These are phyloP conservation scores for Hebeloma cylindrosporum DNA, from an alignment of 768 basidiomycete genomes.

Conservation along the genomic window DNA sequence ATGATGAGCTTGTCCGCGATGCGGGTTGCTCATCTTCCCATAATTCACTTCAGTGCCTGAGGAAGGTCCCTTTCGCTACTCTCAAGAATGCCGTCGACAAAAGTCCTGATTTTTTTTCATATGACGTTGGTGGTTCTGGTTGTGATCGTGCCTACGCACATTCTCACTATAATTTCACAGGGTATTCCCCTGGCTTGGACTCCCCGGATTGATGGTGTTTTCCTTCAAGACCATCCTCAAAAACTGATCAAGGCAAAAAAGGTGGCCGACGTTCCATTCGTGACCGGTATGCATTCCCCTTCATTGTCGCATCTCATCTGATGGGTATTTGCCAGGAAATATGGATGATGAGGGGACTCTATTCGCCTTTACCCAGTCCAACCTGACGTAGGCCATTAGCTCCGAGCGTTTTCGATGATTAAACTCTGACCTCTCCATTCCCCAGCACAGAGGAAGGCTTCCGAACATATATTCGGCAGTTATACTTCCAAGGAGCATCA, in stretches of 20 bases:
- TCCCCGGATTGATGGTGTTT: constrained; percentile 47
- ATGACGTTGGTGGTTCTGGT: too few relatives aligned
- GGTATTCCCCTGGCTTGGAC: constrained; percentile 46
- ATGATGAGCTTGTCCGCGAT: constrained; percentile 1
- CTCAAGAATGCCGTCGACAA: constrained; percentile 1
- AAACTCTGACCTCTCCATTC: background rate
- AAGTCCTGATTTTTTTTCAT: background rate
- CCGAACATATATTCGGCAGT: constrained; percentile 14
- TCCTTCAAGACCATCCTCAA: constrained; percentile 43
- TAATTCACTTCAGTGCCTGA: background rate
- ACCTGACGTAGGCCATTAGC: constrained; percentile 42
- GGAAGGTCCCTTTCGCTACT: background rate
- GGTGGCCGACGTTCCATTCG: constrained; percentile 47
- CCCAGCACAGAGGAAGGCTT: constrained; percentile 22
- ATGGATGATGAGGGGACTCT: constrained; percentile 46
- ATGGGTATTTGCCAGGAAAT: constrained; percentile 31
- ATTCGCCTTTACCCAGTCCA: constrained; percentile 42
- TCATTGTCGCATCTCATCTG: background rate
- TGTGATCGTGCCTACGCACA: too few relatives aligned
- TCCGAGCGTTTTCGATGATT: background rate
- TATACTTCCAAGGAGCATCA: constrained; percentile 20
- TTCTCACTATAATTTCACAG: too few relatives aligned
- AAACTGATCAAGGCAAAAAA: constrained; percentile 38
- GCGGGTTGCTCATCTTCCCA: background rate
- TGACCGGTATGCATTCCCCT: constrained; percentile 30